Evolutionary conservation across 2,329 filamentous ascomycete species (phyloP).

Genomic region (Paraphaeosphaeria minitans): DNA sequence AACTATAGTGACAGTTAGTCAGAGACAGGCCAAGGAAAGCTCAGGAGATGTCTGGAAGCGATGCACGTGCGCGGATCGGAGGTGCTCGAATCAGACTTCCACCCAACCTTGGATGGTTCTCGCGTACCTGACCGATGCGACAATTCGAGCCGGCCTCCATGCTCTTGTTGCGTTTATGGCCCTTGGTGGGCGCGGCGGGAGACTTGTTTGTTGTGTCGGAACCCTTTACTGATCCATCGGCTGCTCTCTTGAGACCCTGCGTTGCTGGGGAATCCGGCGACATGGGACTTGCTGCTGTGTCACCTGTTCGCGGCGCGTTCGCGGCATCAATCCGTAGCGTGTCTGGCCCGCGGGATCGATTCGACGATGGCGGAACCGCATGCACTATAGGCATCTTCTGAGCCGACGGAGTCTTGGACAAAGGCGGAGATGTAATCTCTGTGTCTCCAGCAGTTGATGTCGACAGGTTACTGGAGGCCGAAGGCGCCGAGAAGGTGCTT

Average conservation of each 20-base stretch:
- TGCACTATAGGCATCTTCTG: constrained; percentile 52
- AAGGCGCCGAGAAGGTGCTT: constrained; percentile 41
- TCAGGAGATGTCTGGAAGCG: neutral
- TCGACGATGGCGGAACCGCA: constrained; percentile 48
- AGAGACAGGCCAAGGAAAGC: neutral
- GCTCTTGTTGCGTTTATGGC: constrained; percentile 75
- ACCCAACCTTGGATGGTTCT: constrained; percentile 11
- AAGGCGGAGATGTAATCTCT: constrained; percentile 34
- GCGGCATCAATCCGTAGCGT: constrained; percentile 31
- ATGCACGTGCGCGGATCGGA: neutral
- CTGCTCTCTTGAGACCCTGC: constrained; percentile 72
- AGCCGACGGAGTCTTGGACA: constrained; percentile 28
- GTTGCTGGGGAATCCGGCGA: constrained; percentile 46
- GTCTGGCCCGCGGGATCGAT: constrained; percentile 55
- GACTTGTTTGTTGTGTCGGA: constrained; percentile 27
- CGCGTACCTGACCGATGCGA: constrained; percentile 77
- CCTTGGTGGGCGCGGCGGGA: constrained; percentile 35
- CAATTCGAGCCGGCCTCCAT: constrained; percentile 66
- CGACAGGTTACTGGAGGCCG: constrained; percentile 42
- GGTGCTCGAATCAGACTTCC: neutral
- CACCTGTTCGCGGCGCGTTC: constrained; percentile 34
- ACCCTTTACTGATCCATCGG: constrained; percentile 70
- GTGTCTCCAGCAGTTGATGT: constrained; percentile 36
- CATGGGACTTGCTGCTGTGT: constrained; percentile 48
- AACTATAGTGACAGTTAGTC: constrained; percentile 57